Base-by-base conservation (phyloP, 2,329 filamentous ascomycete genomes). In the Onygena corvina region DNA sequence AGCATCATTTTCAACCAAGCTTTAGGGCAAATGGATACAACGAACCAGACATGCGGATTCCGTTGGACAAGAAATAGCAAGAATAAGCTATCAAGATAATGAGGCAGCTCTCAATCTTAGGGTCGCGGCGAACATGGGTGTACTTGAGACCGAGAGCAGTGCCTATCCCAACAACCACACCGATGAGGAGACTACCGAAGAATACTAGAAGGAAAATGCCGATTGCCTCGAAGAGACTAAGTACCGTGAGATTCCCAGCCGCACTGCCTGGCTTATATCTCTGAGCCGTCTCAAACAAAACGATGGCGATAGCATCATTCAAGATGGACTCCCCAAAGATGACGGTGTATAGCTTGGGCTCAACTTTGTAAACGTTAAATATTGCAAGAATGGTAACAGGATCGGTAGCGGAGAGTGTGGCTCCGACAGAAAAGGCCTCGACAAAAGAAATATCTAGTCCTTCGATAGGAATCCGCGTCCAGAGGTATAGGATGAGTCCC, bases 331-430 rank as follows among this genome's bases (percentile, higher is more conserved):
- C 92, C 63, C 92, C 92, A 66, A 98, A 98, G 57, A 98, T 98
- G 64, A 98, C 82, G 25, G 92, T 98, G 70, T 98, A 98, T 14
- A 98, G 77, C 69, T 96, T 96, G 2, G 92, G 92, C 61, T 98
- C 92, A 59, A 98, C 92, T 69, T 96, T 96, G 77, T 96, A 98
- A 1, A 92, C 85, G 67, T 95, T 96, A 77, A 98, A 98, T 58
- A 98, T 98, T 64, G 92, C 92, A 48, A 98, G 74, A 59, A 98
- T 96, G 0, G 92, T 98, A 52, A 98, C 90, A 0, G 92, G 92
- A 63, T 98, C 92, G 1, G 92, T 98, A 52, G 92, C 92, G 1
- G 92, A 96, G 27, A 98, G 77, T 0, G 92, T 98, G 38, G 92
- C 92, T 59, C 92, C 92, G 36, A 98, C 87, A 1, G 89, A 93